These are phyloP conservation scores for Oryza punctata DNA, from an alignment of 176 grass and related monocot species.

Conservation along the genomic window DNA sequence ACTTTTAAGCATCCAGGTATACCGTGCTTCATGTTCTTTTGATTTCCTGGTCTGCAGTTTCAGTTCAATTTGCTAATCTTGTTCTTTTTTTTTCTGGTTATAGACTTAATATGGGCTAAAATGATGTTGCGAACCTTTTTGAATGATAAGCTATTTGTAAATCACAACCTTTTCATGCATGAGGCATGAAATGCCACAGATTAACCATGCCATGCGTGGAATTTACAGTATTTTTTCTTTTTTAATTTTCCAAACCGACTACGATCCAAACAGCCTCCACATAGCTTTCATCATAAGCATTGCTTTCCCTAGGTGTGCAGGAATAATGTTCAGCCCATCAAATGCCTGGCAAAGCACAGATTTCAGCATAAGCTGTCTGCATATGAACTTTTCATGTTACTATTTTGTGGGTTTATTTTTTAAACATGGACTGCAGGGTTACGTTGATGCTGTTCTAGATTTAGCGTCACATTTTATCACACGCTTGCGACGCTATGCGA, in stretches of 20 bases:
- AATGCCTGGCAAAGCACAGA: not conserved
- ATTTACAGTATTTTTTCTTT: not conserved
- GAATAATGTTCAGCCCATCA: conserved; percentile 25
- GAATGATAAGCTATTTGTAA: not conserved
- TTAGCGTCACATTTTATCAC: conserved; percentile 98
- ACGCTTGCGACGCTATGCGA: conserved; percentile 92
- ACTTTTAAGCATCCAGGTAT: conserved; percentile 82
- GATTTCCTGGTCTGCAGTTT: conserved; percentile 29
- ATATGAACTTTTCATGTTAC: conserved; percentile 21
- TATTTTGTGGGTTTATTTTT: conserved; percentile 42
- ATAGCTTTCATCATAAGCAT: conserved; percentile 21
- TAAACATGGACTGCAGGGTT: conserved; percentile 63
- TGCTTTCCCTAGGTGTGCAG: conserved; percentile 18
- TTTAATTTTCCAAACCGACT: not conserved
- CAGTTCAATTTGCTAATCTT: conserved; percentile 9
- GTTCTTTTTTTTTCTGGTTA: not conserved
- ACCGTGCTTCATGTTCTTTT: conserved; percentile 18
- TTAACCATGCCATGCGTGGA: not conserved
- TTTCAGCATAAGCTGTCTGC: conserved; percentile 16
- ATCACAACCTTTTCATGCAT: not conserved
- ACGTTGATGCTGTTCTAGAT: conserved; percentile 98
- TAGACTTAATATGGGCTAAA: not conserved
- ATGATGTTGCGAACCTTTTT: not conserved
- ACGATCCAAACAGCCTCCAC: not conserved
- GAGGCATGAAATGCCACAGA: not conserved